These are phyloP conservation scores for Aureobasidium melanogenum DNA, from an alignment of 2,329 filamentous ascomycete species.

Conservation along the genomic window DNA sequence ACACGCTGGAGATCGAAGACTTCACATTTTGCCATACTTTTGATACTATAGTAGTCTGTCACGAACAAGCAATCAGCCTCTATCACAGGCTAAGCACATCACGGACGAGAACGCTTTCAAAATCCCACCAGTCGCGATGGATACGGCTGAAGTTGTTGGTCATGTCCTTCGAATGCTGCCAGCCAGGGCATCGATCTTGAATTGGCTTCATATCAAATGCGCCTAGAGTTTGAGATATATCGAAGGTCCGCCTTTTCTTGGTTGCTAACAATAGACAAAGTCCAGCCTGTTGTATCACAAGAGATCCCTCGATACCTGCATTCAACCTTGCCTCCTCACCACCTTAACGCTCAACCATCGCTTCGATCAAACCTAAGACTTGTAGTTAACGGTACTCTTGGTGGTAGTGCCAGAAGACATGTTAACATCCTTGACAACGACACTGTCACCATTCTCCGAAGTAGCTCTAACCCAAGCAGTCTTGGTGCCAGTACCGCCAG, in stretches of 20 bases:
- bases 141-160: neutral
- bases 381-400: slow-evolving; percentile 1
- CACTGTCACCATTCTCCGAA: slow-evolving; percentile 13
- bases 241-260: neutral
- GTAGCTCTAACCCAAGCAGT: slow-evolving; percentile 16
- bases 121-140: neutral
- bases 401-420: slow-evolving; percentile 9
- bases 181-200: neutral
- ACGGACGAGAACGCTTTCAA: neutral
- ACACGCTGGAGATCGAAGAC: neutral
- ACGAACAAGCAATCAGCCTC: neutral
- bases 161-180: neutral
- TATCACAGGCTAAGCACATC: neutral
- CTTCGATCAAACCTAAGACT: neutral
- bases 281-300: neutral
- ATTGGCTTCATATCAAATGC: slow-evolving; percentile 7
- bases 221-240: slow-evolving; percentile 8
- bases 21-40: neutral
- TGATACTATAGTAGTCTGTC: neutral
- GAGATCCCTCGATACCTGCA: neutral
- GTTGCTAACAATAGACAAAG: neutral
- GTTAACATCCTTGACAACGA: slow-evolving; percentile 18
- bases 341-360: neutral
- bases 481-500: slow-evolving; percentile 14
- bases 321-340: neutral